Evolutionary conservation across 495 filamentous ascomycete genomes (phyloP), one percentile per base, ranked within the genome.

Genomic region (Thozetella sp.): DNA sequence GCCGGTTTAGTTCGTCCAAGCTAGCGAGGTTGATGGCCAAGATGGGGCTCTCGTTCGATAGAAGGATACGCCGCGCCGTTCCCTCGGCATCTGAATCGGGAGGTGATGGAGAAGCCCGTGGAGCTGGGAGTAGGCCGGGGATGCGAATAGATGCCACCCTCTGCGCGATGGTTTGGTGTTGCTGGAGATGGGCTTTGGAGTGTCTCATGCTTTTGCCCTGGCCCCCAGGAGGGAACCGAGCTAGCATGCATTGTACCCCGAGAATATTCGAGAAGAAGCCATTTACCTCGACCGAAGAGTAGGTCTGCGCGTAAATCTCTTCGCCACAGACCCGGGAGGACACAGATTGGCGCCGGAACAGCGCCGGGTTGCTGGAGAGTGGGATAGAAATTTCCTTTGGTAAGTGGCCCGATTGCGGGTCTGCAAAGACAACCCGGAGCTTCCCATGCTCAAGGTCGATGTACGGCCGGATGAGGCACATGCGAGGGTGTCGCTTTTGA

Each of bases 1-100:
- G 72, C 52, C 82, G 74, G 62, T 97, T 97, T 1, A 99, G 76
- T 0, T 79, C 79, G 55, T 90, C 88, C 37, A 98, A 83, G 58
- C 93, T 97, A 2, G 90, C 88, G 19, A 85, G 81, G 13, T 89
- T 92, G 25, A 99, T 90, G 3, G 90, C 80, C 0, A 99, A 83
- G 53, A 99, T 95, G 0, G 95, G 94, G 51, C 89, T 93, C 69
- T 99, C 95, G 66, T 99, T 99, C 15, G 93, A 90, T 2, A 99
- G 74, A 1, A 93, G 75, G 50, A 97, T 92, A 2, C 87, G 87
- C n/a, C 71, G 80, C 25, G 51, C 57, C 17, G 62, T 58, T 24
- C 68, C 55, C 67, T 80, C 68, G 19, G 71, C 68, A 66, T 80
- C 75, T 26, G 81, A 76, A 66, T 84, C 81, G 51, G 77, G 71